Evolutionary conservation across 345 rosid genomes (phyloP).

Genomic region (Sapria himalayana): DNA sequence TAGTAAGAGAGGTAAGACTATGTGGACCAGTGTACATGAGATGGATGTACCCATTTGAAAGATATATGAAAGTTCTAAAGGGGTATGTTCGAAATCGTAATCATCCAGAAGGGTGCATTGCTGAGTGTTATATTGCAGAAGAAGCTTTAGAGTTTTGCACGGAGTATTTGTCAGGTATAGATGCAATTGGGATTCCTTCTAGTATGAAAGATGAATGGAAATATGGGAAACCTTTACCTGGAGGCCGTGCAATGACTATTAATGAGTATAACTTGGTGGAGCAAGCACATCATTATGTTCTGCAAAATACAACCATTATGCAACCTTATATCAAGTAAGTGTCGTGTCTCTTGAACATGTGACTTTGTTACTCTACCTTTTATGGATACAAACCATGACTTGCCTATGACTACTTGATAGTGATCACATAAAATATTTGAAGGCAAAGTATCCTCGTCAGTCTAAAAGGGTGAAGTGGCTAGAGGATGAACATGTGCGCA

Average conservation of each 20-base stretch:
- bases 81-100: neutral
- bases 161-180: neutral
- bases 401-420: neutral
- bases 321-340: neutral
- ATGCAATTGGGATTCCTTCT: neutral
- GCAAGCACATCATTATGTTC: neutral
- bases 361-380: no score
- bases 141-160: neutral
- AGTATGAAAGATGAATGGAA: neutral
- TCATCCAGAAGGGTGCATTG: no score
- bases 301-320: neutral
- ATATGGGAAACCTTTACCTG: neutral
- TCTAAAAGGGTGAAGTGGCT: neutral
- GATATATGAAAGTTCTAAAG: neutral
- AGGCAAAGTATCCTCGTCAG: neutral
- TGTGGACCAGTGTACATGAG: no score
- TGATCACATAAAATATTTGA: neutral
- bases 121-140: neutral
- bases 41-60: no score
- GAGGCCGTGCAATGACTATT: neutral
- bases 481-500: neutral
- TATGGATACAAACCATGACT: no score
- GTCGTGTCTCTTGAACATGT: neutral
- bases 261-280: neutral
- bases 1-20: no score